These are phyloP conservation scores for Cynanchum wilfordii DNA, from an alignment of 257 asterid species.

Conservation along the genomic window DNA sequence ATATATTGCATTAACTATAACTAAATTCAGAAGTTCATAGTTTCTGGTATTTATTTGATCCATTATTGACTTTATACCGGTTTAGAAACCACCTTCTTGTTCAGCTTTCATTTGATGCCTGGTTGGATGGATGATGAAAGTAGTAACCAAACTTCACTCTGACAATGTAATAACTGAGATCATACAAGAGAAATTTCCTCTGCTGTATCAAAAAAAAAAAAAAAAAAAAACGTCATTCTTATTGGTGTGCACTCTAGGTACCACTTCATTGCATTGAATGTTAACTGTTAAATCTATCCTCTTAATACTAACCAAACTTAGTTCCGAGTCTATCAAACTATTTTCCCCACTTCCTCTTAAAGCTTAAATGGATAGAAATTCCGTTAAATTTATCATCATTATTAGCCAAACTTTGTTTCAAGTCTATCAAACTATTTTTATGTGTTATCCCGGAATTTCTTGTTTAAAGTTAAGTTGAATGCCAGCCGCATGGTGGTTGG, in stretches of 20 bases:
- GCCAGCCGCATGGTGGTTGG: slow-evolving; percentile 85
- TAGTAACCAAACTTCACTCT: not conserved
- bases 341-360: too few species aligned
- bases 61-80: not conserved
- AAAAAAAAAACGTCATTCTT: not conserved
- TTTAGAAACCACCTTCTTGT: not conserved
- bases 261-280: not conserved
- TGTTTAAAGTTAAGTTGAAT: slow-evolving; percentile 57
- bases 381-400: too few species aligned
- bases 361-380: too few species aligned
- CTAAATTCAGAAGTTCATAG: not conserved
- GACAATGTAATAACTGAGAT: not conserved
- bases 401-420: not conserved
- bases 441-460: not conserved
- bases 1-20: not conserved
- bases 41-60: not conserved
- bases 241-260: not conserved
- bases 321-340: too few species aligned
- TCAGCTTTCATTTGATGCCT: not conserved
- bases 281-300: too few species aligned
- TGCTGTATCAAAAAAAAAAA: not conserved
- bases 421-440: not conserved
- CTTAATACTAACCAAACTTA: too few species aligned
- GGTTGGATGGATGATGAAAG: not conserved
- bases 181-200: not conserved